Evolutionary conservation across 768 basidiomycete species (phyloP), one percentile per base, ranked within the genome.

Genomic region (Tulasnella sp.): DNA sequence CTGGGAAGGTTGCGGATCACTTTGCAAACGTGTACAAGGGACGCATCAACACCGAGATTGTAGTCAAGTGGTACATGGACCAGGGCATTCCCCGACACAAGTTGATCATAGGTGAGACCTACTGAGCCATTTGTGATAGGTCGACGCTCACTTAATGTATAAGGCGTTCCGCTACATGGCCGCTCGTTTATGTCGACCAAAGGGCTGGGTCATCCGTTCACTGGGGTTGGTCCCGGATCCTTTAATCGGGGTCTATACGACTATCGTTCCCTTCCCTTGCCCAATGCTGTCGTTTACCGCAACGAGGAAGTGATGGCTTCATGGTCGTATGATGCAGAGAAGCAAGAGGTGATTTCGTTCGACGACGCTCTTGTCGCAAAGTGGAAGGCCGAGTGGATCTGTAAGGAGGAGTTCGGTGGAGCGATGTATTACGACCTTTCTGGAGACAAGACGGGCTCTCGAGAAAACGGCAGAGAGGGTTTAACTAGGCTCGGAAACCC

Each of bases 221-320:
- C 77, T 12, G 93, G 94, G 29, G 67, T 87, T 41, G 96, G 94
- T 4, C 78, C 74, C 48, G 94, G 94, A 32, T 84, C 78, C 41
- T 98, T 93, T 94, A 94, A 97, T 67, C 66, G 64, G 2, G 70
- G 72, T 34, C 21, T 81, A n/a, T 92, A 91, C 67, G 94, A 99
- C 69, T 98, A 97, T 67, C 86, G 93, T 57, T 81, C 77, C 0
- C 76, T 98, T 4, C 94, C 94, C 0, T 75, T 85, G 1, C 80
- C 86, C 1, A 84, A 81, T 4, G 76, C 86, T 0, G 70, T 81
- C 34, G 67, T 83, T 1, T 71, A 78, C 62, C 77, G 77, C 41
- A 90, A 97, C 69, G 73, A 81, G 37, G 71, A 76, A 23, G 71
- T 74, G 14, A 67, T 82, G 17, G 89, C 92, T 40, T 86, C 88